Evolutionary conservation across 1,284 basidiomycete genomes (phyloP), one percentile per base, ranked within the genome.

Genomic region (Ustilago sp.): DNA sequence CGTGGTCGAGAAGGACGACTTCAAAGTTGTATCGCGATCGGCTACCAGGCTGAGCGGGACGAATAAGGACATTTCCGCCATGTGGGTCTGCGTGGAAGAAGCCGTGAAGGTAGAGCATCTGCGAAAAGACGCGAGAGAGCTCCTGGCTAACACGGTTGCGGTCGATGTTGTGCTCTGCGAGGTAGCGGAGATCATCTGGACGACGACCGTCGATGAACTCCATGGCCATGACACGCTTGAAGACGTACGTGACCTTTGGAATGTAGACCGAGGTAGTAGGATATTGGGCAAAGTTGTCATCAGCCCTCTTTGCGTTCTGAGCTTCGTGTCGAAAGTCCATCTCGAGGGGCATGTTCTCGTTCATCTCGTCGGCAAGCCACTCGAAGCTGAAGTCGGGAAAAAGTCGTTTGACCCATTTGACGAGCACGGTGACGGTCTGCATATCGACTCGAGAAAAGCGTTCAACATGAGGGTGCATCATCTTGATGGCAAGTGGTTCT

Each of bases 31-130:
- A 80, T 2, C 74, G 71, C 8, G 82, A 83, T 48, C 83, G 72
- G 52, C 78, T 80, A 35, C 71, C 74, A n/a, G 64, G 52, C 23
- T 52, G 71, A 34, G 74, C 74, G 0, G 83, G 81, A 11, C 83
- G 91, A 66, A 99, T 96, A 34, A 99, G 89, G 28, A 99, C 88
- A 85, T 98, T 98, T 9, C 96, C 95, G 43, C 78, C 84, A 66
- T 85, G 85, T 15, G 84, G 84, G 63, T 85, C 82, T 19, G 76
- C 79, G 57, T 81, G 82, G 63, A 82, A 86, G 77, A 84, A 95
- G 41, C 96, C 96, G 85, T 98, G 94, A 45, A 98, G 86, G 83
- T 98, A 98, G 23, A 99, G 94, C 97, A 99, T 99, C 83, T 92
- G 92, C 55, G 91, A 93, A 83, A 98, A 98, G 83, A 96, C 94